A percentile compares a stretch with the other conserved stretches of the same genome.
Evolutionary conservation across 2,329 filamentous ascomycete genomes (phyloP).

Genomic region (Pochonia chlamydosporia): DNA sequence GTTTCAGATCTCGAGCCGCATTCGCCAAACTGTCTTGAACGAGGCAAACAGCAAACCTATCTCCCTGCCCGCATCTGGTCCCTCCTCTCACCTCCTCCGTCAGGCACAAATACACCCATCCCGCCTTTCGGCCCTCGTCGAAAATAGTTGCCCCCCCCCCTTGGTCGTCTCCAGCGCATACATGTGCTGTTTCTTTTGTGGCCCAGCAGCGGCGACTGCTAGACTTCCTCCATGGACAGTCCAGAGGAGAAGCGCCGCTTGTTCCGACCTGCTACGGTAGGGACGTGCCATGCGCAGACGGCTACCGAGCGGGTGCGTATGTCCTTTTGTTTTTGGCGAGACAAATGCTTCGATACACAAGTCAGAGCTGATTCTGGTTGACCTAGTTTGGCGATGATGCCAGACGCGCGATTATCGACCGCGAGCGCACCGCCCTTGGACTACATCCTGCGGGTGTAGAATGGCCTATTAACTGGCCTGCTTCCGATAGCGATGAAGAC

Average conservation of each 20-base stretch:
- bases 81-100: too few species aligned
- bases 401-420: slow-evolving; percentile 25
- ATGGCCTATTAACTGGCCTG: slow-evolving; percentile 24
- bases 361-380: not conserved
- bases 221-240: slow-evolving; percentile 12
- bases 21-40: too few species aligned
- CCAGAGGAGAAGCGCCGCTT: slow-evolving; percentile 1
- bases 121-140: not conserved
- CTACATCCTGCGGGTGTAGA: slow-evolving; percentile 2
- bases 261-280: slow-evolving; percentile 24
- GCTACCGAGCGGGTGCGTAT: slow-evolving; percentile 29
- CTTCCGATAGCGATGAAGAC: slow-evolving; percentile 16
- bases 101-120: not conserved
- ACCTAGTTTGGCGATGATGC: slow-evolving; percentile 31
- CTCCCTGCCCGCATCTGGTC: too few species aligned
- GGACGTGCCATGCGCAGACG: slow-evolving; percentile 31
- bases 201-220: slow-evolving; percentile 9
- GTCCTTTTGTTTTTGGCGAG: too few species aligned
- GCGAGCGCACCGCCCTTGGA: slow-evolving; percentile 23
- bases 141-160: too few species aligned
- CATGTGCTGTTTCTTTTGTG: slow-evolving; percentile 2
- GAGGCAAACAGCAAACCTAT: too few species aligned
- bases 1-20: too few species aligned
- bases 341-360: too few species aligned
- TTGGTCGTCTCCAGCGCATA: not conserved